Conservation (phyloP, 2,329 filamentous ascomycete species). For the Magnaporthiopsis incrustans region DNA sequence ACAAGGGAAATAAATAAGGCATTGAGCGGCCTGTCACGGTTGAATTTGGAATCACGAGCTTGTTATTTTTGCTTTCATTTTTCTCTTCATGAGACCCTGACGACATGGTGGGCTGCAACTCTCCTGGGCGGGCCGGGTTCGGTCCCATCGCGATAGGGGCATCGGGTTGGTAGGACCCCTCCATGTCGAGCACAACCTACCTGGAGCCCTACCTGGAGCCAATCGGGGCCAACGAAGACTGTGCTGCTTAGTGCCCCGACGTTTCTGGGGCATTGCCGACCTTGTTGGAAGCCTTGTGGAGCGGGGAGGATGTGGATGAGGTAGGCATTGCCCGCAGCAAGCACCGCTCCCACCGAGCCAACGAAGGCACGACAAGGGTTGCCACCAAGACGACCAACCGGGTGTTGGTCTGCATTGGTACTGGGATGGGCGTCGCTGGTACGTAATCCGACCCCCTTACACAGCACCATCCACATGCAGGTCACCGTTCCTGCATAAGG, state of each 20-base stretch:
- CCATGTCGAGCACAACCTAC: background rate
- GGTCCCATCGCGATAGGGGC: background rate
- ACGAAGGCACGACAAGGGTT: background rate
- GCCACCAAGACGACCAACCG: background rate
- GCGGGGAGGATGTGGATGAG: background rate
- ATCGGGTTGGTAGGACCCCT: background rate
- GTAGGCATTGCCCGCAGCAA: no score
- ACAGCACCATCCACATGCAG: background rate
- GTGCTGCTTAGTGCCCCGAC: background rate
- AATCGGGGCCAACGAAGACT: background rate
- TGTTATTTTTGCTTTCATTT: background rate
- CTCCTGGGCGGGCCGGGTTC: background rate
- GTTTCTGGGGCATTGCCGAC: background rate
- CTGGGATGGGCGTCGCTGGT: no score
- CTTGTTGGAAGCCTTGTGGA: background rate
- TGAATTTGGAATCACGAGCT: conserved; percentile 3
- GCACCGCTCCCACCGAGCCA: background rate
- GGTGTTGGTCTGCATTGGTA: background rate
- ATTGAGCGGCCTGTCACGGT: background rate
- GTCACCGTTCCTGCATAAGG: background rate
- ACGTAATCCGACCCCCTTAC: background rate
- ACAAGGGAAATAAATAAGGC: background rate
- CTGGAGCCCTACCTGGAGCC: no score
- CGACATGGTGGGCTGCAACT: background rate
- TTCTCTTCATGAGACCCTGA: background rate